These are phyloP conservation scores for Sextonia rubra DNA, from an alignment of 164 flowering plant species.

Conservation along the genomic window DNA sequence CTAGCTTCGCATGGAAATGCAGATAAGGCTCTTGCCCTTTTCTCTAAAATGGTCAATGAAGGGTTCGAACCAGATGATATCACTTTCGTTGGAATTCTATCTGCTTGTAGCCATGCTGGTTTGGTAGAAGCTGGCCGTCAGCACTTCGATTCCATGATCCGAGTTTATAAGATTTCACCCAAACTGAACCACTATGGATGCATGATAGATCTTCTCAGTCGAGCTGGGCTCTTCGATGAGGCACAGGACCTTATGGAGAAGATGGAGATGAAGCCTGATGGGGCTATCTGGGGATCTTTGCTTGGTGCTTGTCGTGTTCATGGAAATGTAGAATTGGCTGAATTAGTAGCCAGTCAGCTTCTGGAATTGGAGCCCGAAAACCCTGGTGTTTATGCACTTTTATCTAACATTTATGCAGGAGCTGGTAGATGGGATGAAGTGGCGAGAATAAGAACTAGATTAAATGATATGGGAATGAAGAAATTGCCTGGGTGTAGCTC, in stretches of 20 bases:
- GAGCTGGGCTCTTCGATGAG: slow-evolving; percentile 60
- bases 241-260: slow-evolving; percentile 36
- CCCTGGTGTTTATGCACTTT: slow-evolving; percentile 46
- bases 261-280: slow-evolving; percentile 58
- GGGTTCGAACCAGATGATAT: slow-evolving; percentile 58
- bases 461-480: slow-evolving; percentile 50
- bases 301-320: slow-evolving; percentile 56
- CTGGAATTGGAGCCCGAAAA: slow-evolving; percentile 53
- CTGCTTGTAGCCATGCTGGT: slow-evolving; percentile 68
- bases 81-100: slow-evolving; percentile 56
- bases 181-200: slow-evolving; percentile 61
- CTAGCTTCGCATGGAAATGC: slow-evolving; percentile 60
- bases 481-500: slow-evolving; percentile 62
- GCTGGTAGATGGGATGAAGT: slow-evolving; percentile 66
- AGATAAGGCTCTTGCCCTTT: slow-evolving; percentile 37
- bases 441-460: slow-evolving; percentile 41
- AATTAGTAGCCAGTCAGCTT: slow-evolving; percentile 34
- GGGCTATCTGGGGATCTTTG: slow-evolving; percentile 63
- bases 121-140: slow-evolving; percentile 43
- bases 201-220: slow-evolving; percentile 57
- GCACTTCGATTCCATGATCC: slow-evolving; percentile 40
- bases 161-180: slow-evolving; percentile 40
- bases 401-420: slow-evolving; percentile 58
- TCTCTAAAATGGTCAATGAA: slow-evolving; percentile 39
- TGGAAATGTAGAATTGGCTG: slow-evolving; percentile 40